Conservation (phyloP, 768 basidiomycete genomes). For the Naganishia antarctica region DNA sequence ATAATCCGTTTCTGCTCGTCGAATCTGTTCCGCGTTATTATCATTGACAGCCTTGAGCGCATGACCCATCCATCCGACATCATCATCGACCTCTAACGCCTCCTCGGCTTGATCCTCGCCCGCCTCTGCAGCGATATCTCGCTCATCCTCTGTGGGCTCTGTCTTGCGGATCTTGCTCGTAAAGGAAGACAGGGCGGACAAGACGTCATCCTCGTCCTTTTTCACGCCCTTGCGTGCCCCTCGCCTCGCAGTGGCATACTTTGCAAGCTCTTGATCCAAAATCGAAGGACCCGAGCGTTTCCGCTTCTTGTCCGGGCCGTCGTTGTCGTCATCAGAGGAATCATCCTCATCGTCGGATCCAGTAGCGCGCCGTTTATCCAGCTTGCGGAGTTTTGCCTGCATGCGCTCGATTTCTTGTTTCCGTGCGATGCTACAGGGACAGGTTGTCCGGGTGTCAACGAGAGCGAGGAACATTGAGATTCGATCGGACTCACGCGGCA, state of each 20-base stretch:
- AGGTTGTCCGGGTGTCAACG: too few species aligned
- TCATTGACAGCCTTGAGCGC: conserved; percentile 42
- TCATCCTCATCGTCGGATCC: conserved; percentile 47
- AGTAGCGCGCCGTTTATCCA: conserved; percentile 58
- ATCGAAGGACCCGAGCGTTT: conserved; percentile 60
- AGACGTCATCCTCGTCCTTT: conserved; percentile 46
- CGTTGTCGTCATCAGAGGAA: conserved; percentile 58
- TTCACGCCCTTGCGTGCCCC: conserved; percentile 62
- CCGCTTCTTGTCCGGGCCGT: conserved; percentile 51
- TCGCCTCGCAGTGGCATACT: conserved; percentile 67
- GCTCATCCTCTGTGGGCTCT: conserved; percentile 28
- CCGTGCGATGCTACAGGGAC: conserved; percentile 49
- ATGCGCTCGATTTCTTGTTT: conserved; percentile 54
- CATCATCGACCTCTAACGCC: conserved; percentile 46
- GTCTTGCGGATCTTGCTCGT: conserved; percentile 32
- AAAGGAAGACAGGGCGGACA: conserved; percentile 42
- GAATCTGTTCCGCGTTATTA: conserved; percentile 39
- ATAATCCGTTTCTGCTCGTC: conserved; percentile 48
- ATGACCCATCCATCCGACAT: conserved; percentile 48
- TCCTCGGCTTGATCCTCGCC: conserved; percentile 28
- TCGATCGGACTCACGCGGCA: conserved; percentile 20
- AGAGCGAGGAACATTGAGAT: background rate
- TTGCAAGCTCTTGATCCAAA: conserved; percentile 73
- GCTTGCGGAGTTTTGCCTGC: conserved; percentile 79
- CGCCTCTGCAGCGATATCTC: conserved; percentile 21